phyloP scores from a whole-genome alignment of 192 early-diverging fungal species.

The Coemansia sp. region DNA sequence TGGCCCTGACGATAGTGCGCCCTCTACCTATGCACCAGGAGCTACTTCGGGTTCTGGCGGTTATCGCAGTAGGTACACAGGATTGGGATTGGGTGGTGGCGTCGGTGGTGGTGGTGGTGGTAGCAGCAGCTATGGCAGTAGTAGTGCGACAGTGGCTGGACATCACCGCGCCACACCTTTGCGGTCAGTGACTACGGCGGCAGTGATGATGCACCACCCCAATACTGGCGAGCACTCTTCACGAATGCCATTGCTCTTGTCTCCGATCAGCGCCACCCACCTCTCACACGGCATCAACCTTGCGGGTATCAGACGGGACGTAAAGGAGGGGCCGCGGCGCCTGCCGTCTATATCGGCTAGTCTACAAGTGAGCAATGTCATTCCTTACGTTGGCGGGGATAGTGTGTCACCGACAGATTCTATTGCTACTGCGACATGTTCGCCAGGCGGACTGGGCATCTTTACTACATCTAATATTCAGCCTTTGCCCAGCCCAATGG shows the following conservation, averaged over 20 bases:
- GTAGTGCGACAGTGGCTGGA: conserved; percentile 8
- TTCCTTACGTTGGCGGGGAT: background rate
- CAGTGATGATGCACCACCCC: conserved; percentile 31
- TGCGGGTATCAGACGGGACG: conserved; percentile 39
- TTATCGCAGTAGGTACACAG: conserved; percentile 21
- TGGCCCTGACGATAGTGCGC: conserved; percentile 7
- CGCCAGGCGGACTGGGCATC: conserved; percentile 41
- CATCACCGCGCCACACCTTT: conserved; percentile 30
- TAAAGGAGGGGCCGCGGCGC: conserved; percentile 47
- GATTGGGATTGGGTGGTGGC: conserved; percentile 40
- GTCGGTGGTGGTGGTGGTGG: conserved; percentile 16
- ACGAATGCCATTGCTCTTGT: conserved; percentile 45
- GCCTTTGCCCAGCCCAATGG: conserved; percentile 44
- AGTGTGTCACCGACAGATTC: conserved; percentile 11
- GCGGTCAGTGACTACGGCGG: conserved; percentile 41
- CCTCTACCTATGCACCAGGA: background rate
- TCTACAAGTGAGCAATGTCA: conserved; percentile 3
- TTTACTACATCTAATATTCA: conserved; percentile 15
- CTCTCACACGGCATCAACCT: conserved; percentile 24
- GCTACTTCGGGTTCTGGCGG: conserved; percentile 3
- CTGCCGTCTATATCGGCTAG: conserved; percentile 50
- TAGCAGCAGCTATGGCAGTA: background rate
- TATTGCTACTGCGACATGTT: conserved; percentile 9
- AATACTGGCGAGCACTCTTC: conserved; percentile 4
- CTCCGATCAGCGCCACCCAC: conserved; percentile 34